Base-by-base conservation (phyloP, 2,329 filamentous ascomycete genomes). In the Exophiala mesophila region DNA sequence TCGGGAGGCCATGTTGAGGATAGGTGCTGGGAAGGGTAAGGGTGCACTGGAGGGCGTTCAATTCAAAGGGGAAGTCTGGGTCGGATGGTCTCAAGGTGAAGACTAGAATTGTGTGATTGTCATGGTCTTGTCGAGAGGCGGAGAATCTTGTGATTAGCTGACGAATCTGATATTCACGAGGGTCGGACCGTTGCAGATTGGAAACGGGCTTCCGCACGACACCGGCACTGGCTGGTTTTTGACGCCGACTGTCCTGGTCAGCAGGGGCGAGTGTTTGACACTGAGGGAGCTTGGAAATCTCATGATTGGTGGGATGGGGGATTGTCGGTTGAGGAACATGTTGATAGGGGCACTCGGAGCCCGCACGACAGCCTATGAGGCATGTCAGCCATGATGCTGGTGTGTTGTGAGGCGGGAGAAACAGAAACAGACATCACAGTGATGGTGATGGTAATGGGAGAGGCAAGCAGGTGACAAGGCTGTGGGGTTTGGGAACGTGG, bases 31-130 rank as follows among this genome's bases (percentile, higher is more conserved):
- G 85, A 15, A 92, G 71, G 37, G 69, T 72, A 26, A 92, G 65
- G 31, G 78, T 70, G 59, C 84, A 89, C 29, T 84, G 72, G 21
- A 92, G 68, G 28, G 73, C 66, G 24, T 74, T 69, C 57, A 90
- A 69, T 48, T 88, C 83, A 61, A 86, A 90, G 1, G 86, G 83
- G 56, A 92, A 90, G 57, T 92, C 86, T 0, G 86, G 86, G 59
- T 92, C 86, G 4, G 85, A 88, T 4, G 86, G 86, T 9, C 65
- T 66, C 48, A 92, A 65, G 38, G 71, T 77, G 62, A 90, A 85
- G 7, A 69, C 64, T 28, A 89, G 63, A 12, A 75, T 71, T 0
- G 76, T 78, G 23, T 26, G 12, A 3, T 70, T 70, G 36, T 75
- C 72, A 46, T 73, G 56, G 47, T 64, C 60, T 21, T 63, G 58